phyloP scores from a whole-genome alignment of 768 basidiomycete genomes.

The Tulasnella sp. region DNA sequence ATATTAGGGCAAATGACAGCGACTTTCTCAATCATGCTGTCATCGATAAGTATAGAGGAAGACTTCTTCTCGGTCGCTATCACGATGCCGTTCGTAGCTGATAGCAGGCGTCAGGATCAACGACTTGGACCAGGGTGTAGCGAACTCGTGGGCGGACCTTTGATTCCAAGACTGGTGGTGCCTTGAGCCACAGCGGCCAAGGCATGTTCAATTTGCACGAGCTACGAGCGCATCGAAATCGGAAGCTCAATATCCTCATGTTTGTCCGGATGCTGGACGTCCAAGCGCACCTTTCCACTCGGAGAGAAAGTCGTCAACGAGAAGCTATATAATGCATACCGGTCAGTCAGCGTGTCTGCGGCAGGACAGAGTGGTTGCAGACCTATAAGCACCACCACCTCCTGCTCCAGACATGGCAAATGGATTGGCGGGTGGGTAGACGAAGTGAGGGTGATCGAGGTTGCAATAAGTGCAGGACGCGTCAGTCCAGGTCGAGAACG shows the following conservation, averaged over 20 bases:
- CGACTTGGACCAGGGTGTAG: neutral
- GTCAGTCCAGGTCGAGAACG: slow-evolving; percentile 7
- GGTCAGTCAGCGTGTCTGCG: neutral
- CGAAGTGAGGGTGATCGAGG: neutral
- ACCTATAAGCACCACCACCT: slow-evolving; percentile 66
- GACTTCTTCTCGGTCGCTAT: slow-evolving; percentile 99
- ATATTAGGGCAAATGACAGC: slow-evolving; percentile 97
- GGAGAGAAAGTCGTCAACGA: slow-evolving; percentile 99
- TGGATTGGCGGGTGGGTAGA: neutral
- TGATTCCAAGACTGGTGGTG: slow-evolving; percentile 95
- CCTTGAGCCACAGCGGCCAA: slow-evolving; percentile 92
- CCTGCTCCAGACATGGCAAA: slow-evolving; percentile 10
- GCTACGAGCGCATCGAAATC: slow-evolving; percentile 23
- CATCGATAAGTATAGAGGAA: slow-evolving; percentile 94
- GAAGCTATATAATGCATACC: slow-evolving; percentile 48
- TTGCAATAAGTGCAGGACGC: slow-evolving; percentile 4
- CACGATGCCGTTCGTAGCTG: slow-evolving; percentile 98
- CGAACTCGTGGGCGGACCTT: slow-evolving; percentile 48
- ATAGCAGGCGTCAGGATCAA: neutral
- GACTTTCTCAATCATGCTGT: slow-evolving; percentile 96
- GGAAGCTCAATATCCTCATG: neutral
- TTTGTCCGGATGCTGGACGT: neutral
- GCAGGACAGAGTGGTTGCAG: neutral
- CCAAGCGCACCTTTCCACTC: slow-evolving; percentile 53
- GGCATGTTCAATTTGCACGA: slow-evolving; percentile 99